phyloP scores from a whole-genome alignment of 2,329 filamentous ascomycete genomes.

The Teratosphaeria nubilosa region DNA sequence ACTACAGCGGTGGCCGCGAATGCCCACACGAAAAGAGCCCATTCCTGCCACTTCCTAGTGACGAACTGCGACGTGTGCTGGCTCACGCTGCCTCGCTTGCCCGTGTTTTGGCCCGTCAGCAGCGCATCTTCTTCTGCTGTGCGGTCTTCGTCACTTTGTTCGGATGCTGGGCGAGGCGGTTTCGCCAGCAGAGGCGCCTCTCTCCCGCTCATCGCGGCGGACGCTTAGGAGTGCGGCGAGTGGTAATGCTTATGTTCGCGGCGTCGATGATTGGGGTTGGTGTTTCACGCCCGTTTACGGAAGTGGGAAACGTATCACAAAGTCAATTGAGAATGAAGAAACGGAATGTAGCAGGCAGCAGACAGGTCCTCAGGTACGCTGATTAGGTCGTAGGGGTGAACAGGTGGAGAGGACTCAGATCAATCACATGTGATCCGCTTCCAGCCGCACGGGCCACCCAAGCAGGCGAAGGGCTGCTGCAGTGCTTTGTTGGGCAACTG shows the following conservation, averaged over 20 bases:
- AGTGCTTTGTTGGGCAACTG: neutral
- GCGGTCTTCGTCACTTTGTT: slow-evolving; percentile 42
- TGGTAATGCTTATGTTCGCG: neutral
- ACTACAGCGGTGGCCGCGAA: slow-evolving; percentile 68
- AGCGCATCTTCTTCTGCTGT: slow-evolving; percentile 53
- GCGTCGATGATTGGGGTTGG: neutral
- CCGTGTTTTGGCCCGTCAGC: slow-evolving; percentile 43
- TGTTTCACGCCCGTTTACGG: neutral
- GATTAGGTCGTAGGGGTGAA: neutral
- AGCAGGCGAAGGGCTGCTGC: neutral
- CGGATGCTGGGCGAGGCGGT: slow-evolving; percentile 42
- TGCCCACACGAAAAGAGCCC: slow-evolving; percentile 73
- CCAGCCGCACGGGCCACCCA: neutral
- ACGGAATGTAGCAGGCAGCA: neutral
- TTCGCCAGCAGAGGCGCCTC: slow-evolving; percentile 43
- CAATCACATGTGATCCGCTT: neutral
- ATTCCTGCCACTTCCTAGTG: slow-evolving; percentile 58
- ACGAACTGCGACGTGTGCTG: slow-evolving; percentile 18
- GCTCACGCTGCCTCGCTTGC: slow-evolving; percentile 15
- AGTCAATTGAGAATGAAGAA: neutral
- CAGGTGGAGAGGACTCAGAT: neutral
- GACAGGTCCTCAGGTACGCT: neutral
- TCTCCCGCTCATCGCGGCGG: neutral
- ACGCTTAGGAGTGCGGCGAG: neutral
- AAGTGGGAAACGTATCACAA: neutral